Evolutionary conservation across 2,329 filamentous ascomycete species (phyloP), one percentile per base, ranked within the genome.

Genomic region (Neofusicoccum parvum): DNA sequence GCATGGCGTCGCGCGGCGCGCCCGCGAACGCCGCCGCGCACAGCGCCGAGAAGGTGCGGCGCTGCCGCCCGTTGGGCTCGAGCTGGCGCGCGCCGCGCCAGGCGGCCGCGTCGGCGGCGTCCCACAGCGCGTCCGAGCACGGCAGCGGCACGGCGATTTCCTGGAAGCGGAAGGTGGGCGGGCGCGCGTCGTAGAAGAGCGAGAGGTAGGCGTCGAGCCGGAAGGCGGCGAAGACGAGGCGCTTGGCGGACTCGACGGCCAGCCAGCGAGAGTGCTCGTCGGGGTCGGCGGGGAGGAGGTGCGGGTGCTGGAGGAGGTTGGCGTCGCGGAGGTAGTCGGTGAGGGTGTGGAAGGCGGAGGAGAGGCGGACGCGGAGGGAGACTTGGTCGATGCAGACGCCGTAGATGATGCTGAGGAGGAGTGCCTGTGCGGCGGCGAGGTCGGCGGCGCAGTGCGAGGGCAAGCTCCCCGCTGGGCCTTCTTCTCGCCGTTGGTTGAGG

Each of bases 121-220:
- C 20, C 23, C 49, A 32, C 12, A 15, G 12, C 11, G 49, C 49
- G 49, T 15, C 23, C 3, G 87, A 87, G 64, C 78, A 81, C 0
- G 72, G 69, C 1, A 83, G 78, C 70, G 87, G 87, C 0, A 74
- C 71, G 63, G 87, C 87, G 1, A 85, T 84, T 43, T 36, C 49
- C 3, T 53, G 72, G 53, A 70, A 71, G 53, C 75, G 72, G 17
- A 76, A 75, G 39, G 70, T 70, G 41, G 71, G 71, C 51, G 74
- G 72, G 17, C 69, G 68, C 5, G 27, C 1, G 46, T 48, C 45
- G 45, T 48, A 11, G 17, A 20, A 3, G 45, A 48, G 15, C 2
- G 45, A 48, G 45, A 48, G n/a, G 45, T 20, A 20, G 17, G 6
- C 15, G 45, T 48, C 45, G 2, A 48, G 7, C 3, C 45, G 45